Base-by-base conservation (phyloP, 2,329 filamentous ascomycete species). In the Cyphellophora attinorum region DNA sequence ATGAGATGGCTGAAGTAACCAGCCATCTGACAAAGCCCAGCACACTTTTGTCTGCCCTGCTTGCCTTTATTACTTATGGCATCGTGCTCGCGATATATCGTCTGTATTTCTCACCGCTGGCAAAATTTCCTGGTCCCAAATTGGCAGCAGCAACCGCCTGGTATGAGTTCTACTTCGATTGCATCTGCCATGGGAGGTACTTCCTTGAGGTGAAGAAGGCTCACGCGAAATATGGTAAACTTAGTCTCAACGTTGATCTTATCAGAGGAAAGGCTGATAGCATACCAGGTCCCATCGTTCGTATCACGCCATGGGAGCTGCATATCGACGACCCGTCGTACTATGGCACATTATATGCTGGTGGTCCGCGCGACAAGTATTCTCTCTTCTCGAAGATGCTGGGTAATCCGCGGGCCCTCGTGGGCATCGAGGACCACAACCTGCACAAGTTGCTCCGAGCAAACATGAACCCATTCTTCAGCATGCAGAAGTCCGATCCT, bases 381-480 rank as follows among this genome's bases (percentile, higher is more conserved):
- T n/a, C n/a, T n/a, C n/a, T n/a, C n/a, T n/a, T n/a, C n/a, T n/a
- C n/a, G n/a, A n/a, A n/a, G n/a, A n/a, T n/a, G n/a, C n/a, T n/a
- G n/a, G n/a, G n/a, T n/a, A n/a, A n/a, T n/a, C n/a, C n/a, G n/a
- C n/a, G n/a, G n/a, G n/a, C n/a, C n/a, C n/a, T n/a, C n/a, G n/a
- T 14, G 40, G n/a, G n/a, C n/a, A n/a, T n/a, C n/a, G n/a, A n/a
- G n/a, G n/a, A 50, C 4, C 56, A 61, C 36, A 51, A 59, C 14
- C 44, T 54, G 3, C 64, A 67, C 40, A 57, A 59, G 2, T 44
- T 52, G 12, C 57, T 63, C 2, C 57, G 63, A 11, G 50, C 38
- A 3, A 48, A 58, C 2, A 38, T 67, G 27, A 61, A 53, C 35
- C 53, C 49, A 1, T 66, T 61, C 47, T 68, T 66, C 40, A 64